Evolutionary conservation across 257 asterid genomes (phyloP).

Genomic region (Ligustrum vulgare): DNA sequence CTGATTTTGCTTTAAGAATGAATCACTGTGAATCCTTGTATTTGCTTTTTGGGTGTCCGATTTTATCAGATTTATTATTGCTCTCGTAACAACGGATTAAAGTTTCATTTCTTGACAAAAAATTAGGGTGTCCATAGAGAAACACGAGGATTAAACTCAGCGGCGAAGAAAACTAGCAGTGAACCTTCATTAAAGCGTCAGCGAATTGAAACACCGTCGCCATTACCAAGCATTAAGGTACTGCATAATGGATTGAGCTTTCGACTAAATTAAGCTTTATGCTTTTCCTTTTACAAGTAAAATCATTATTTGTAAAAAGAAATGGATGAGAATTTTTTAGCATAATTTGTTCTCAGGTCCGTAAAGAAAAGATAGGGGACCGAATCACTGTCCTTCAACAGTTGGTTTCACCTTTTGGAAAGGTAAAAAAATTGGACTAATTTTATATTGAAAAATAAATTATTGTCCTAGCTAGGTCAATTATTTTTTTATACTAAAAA

Average conservation of each 20-base stretch:
- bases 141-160: constrained; percentile 13
- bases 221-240: constrained; percentile 73
- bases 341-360: constrained; percentile 41
- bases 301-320: not conserved
- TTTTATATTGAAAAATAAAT: not conserved
- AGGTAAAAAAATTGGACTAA: constrained; percentile 24
- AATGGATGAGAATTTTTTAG: constrained; percentile 7
- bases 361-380: constrained; percentile 66
- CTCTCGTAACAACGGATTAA: not conserved
- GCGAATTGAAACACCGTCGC: constrained; percentile 65
- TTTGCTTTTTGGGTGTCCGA: not conserved
- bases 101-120: not conserved
- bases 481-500: not conserved
- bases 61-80: not conserved
- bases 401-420: constrained; percentile 53
- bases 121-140: constrained; percentile 38
- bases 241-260: not conserved
- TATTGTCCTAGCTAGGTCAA: not conserved
- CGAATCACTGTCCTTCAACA: constrained; percentile 62
- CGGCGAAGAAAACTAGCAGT: constrained; percentile 33
- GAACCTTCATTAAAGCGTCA: constrained; percentile 52
- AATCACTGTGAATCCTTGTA: not conserved
- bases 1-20: not conserved
- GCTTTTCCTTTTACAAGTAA: not conserved
- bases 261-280: constrained; percentile 10